These are phyloP conservation scores for Inosperma sp. DNA, from an alignment of 768 basidiomycete genomes.

Conservation along the genomic window DNA sequence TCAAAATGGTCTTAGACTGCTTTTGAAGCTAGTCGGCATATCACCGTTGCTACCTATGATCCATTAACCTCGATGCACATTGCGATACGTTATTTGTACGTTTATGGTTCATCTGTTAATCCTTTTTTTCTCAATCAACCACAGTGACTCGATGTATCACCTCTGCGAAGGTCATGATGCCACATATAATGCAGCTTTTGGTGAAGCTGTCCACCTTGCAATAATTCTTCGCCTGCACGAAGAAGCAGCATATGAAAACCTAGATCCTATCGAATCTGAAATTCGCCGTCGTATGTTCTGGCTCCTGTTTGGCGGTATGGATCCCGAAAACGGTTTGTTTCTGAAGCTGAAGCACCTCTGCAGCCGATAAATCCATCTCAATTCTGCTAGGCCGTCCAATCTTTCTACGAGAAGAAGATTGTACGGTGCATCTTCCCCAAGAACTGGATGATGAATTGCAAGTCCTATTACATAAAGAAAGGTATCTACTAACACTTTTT, in stretches of 20 bases:
- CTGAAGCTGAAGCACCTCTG: constrained; percentile 10
- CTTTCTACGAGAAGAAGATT: constrained; percentile 85
- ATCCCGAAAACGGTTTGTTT: constrained; percentile 9
- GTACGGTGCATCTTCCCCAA: constrained; percentile 82
- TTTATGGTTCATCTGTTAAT: constrained; percentile 30
- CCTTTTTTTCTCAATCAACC: constrained; percentile 7
- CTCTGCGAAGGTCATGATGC: constrained; percentile 87
- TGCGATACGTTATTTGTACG: constrained; percentile 82
- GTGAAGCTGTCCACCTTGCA: constrained; percentile 81
- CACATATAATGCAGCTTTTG: constrained; percentile 83
- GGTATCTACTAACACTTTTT: constrained; percentile 25
- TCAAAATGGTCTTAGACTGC: constrained; percentile 47
- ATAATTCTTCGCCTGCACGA: constrained; percentile 82
- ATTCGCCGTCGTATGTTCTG: constrained; percentile 84
- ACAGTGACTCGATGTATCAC: constrained; percentile 78
- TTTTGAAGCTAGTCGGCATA: constrained; percentile 77
- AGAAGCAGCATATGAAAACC: constrained; percentile 73
- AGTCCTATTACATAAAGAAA: constrained; percentile 24
- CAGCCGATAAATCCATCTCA: constrained; percentile 88
- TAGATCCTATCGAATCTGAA: constrained; percentile 86
- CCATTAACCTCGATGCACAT: constrained; percentile 82
- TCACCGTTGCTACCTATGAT: constrained; percentile 76
- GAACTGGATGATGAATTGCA: constrained; percentile 85
- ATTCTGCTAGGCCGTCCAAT: constrained; percentile 81
- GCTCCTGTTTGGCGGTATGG: constrained; percentile 81